These are phyloP conservation scores for Musa balbisiana DNA, from an alignment of 202 grass and related monocot genomes.

Conservation along the genomic window DNA sequence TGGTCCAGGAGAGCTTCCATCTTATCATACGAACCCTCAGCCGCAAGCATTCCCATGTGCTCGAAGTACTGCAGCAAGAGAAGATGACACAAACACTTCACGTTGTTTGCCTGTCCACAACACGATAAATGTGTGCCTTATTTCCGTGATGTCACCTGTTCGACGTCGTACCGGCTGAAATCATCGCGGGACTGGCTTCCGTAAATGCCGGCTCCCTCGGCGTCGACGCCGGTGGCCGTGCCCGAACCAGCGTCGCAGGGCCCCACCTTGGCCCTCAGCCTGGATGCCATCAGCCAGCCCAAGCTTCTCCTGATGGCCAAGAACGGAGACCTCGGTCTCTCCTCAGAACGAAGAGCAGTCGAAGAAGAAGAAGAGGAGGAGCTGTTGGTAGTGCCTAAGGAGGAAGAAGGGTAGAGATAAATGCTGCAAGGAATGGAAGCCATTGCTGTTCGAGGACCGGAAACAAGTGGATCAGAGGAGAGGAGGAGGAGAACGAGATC, in stretches of 20 bases:
- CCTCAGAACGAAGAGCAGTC: not conserved
- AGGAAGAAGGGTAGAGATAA: too few relatives aligned
- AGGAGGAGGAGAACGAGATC: too few relatives aligned
- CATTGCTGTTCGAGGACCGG: too few relatives aligned
- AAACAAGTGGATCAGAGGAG: too few relatives aligned
- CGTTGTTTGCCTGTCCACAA: too few relatives aligned
- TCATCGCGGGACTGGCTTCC: constrained; percentile 72
- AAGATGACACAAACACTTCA: not conserved
- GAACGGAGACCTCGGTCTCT: constrained; percentile 21
- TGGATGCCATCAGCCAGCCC: constrained; percentile 36
- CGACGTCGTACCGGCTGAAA: constrained; percentile 92
- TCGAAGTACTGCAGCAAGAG: constrained; percentile 62
- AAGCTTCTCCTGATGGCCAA: constrained; percentile 22
- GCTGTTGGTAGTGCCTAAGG: too few relatives aligned
- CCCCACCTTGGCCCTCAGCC: constrained; percentile 31
- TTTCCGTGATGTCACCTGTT: constrained; percentile 36
- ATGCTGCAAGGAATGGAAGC: too few relatives aligned
- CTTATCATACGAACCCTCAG: constrained; percentile 89
- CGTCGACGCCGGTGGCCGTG: constrained; percentile 36
- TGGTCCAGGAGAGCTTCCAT: constrained; percentile 84
- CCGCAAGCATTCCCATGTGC: constrained; percentile 99
- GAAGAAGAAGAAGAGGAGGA: too few relatives aligned
- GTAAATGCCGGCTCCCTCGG: constrained; percentile 73
- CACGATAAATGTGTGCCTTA: too few relatives aligned
- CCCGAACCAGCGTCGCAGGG: constrained; percentile 58